phyloP scores from a whole-genome alignment of 2,329 filamentous ascomycete genomes.

The Thelonectria rubi region DNA sequence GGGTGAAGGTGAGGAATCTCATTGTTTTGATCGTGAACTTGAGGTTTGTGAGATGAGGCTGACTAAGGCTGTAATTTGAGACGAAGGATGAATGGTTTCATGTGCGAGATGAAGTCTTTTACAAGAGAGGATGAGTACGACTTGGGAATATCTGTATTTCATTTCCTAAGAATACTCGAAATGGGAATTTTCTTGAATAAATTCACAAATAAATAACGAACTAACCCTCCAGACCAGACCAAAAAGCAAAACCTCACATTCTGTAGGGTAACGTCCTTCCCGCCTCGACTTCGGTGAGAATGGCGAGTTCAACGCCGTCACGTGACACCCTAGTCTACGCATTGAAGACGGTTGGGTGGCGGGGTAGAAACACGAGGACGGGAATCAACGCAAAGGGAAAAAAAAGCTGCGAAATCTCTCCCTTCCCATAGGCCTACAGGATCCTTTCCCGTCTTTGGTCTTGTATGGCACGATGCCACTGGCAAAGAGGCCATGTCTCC shows the following conservation, averaged over 20 bases:
- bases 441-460: no score
- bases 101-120: neutral
- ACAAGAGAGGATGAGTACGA: no score
- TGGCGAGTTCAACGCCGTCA: slow-evolving; percentile 10
- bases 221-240: neutral
- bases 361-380: slow-evolving; percentile 25
- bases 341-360: slow-evolving; percentile 21
- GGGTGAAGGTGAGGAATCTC: neutral
- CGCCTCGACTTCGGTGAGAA: slow-evolving; percentile 18
- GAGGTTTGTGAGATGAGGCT: neutral
- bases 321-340: slow-evolving; percentile 4
- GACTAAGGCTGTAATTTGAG: slow-evolving; percentile 4
- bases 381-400: neutral
- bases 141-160: no score
- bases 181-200: neutral
- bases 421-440: neutral
- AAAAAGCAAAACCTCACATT: neutral
- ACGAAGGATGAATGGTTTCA: neutral
- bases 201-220: neutral
- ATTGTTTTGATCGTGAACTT: neutral
- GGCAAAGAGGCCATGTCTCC: slow-evolving; percentile 47
- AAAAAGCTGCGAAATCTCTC: slow-evolving; percentile 16
- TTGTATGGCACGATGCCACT: slow-evolving; percentile 42
- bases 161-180: no score
- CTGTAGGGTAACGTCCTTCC: slow-evolving; percentile 23